A percentile compares a stretch with the other conserved stretches of the same genome.
Evolutionary conservation across 2,329 filamentous ascomycete genomes (phyloP).

Genomic region (Fusarium fracticaudum): DNA sequence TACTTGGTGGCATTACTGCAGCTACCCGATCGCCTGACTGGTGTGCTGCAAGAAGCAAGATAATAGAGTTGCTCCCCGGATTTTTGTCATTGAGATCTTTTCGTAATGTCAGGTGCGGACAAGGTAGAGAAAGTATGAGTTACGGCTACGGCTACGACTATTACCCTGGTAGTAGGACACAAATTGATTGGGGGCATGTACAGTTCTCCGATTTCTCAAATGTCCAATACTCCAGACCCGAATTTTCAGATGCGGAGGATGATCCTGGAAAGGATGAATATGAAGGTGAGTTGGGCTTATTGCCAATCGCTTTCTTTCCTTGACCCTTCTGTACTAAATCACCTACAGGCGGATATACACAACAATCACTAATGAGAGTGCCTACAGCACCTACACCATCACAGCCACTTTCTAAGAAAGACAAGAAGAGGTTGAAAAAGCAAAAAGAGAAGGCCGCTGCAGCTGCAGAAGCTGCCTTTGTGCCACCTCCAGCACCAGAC

Average conservation of each 20-base stretch:
- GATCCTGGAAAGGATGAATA: constrained; percentile 30
- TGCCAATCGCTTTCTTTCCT: neutral
- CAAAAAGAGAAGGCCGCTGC: constrained; percentile 18
- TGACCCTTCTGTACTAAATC: neutral
- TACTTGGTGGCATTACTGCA: constrained; percentile 45
- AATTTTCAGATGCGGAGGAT: constrained; percentile 54
- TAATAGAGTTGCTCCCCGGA: constrained; percentile 47
- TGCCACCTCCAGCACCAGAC: constrained; percentile 15
- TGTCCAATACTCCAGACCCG: constrained; percentile 52
- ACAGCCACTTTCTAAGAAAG: constrained; percentile 31
- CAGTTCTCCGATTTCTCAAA: constrained; percentile 56
- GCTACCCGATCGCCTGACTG: constrained; percentile 48
- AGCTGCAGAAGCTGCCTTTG: constrained; percentile 5
- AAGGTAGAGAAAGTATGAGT: constrained; percentile 55
- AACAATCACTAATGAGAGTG: constrained; percentile 20
- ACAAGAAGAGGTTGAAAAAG: constrained; percentile 30
- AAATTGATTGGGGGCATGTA: constrained; percentile 51
- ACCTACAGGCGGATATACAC: constrained; percentile 20
- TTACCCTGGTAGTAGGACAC: constrained; percentile 52
- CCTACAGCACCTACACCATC: constrained; percentile 5
- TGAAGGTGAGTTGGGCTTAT: constrained; percentile 28
- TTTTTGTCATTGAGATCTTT: constrained; percentile 35
- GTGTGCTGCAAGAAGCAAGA: constrained; percentile 47
- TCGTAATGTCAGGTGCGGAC: constrained; percentile 41
- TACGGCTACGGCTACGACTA: constrained; percentile 45